Evolutionary conservation across 169 alveolate genomes (phyloP).

Genomic region (Babesia ovis): DNA sequence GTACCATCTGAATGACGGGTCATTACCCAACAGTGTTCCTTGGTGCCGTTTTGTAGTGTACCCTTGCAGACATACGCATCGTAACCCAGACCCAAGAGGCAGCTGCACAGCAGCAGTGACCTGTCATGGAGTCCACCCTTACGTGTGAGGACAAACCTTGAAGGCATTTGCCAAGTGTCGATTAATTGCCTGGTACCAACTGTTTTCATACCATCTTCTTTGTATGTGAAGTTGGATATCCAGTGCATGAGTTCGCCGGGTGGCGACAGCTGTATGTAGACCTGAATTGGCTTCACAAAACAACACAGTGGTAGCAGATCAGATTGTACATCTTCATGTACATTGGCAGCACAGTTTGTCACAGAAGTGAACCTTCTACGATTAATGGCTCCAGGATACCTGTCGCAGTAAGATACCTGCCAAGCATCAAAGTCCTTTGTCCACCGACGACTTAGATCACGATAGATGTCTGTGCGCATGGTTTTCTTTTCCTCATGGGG

Average conservation of each 20-base stretch:
- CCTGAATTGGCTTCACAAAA: constrained; percentile 54
- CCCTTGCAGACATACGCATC: constrained; percentile 71
- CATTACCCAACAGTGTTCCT: constrained; percentile 69
- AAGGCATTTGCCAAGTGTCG: constrained; percentile 61
- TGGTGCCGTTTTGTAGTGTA: constrained; percentile 33
- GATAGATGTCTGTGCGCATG: constrained; percentile 63
- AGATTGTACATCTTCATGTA: constrained; percentile 26
- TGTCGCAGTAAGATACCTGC: constrained; percentile 76
- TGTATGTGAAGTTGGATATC: constrained; percentile 58
- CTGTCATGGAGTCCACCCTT: constrained; percentile 68
- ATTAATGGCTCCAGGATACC: constrained; percentile 77
- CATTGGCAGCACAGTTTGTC: constrained; percentile 17
- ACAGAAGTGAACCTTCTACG: constrained; percentile 51
- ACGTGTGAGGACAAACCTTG: constrained; percentile 51
- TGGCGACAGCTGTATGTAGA: constrained; percentile 45
- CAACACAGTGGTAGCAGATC: constrained; percentile 48
- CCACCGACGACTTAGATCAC: constrained; percentile 73
- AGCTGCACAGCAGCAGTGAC: constrained; percentile 61
- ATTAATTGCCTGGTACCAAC: constrained; percentile 28
- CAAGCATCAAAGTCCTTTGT: constrained; percentile 77
- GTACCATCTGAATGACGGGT: constrained; percentile 63
- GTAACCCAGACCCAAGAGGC: constrained; percentile 63
- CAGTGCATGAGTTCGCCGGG: constrained; percentile 68
- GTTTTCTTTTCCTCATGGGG: constrained; percentile 61
- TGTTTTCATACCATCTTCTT: constrained; percentile 35